Evolutionary conservation across 805 yeast genomes (phyloP).

Genomic region (Suhomyces kilbournensis): DNA sequence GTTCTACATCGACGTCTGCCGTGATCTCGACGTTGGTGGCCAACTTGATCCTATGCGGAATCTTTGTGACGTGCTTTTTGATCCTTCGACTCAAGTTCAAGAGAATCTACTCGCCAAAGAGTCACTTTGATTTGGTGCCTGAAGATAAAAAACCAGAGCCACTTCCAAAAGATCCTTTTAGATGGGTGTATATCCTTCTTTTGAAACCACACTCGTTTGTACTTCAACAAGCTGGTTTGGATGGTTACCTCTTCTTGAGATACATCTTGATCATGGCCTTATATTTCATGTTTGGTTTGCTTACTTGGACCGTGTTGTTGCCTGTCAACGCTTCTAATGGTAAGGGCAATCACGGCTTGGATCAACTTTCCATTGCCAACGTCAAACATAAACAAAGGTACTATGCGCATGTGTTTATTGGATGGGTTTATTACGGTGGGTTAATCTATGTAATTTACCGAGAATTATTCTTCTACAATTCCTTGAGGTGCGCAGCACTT

Average conservation of each 20-base stretch:
- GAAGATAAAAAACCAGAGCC: constrained; percentile 71
- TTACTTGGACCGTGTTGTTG: constrained; percentile 66
- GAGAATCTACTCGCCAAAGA: constrained; percentile 82
- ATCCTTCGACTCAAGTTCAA: constrained; percentile 62
- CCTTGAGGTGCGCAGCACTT: constrained; percentile 72
- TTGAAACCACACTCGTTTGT: constrained; percentile 70
- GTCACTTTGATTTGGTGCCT: constrained; percentile 56
- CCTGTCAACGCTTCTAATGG: constrained; percentile 80
- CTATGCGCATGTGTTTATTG: constrained; percentile 81
- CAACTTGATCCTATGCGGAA: constrained; percentile 64
- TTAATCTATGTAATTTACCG: constrained; percentile 74
- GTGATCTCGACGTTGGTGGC: constrained; percentile 69
- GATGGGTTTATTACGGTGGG: constrained; percentile 75
- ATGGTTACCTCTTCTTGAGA: constrained; percentile 87
- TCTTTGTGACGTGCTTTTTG: constrained; percentile 61
- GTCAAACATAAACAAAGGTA: constrained; percentile 58
- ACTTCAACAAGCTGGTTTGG: constrained; percentile 86
- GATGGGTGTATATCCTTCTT: constrained; percentile 67
- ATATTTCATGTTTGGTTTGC: constrained; percentile 43
- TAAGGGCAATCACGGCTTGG: constrained; percentile 63
- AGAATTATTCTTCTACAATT: constrained; percentile 74
- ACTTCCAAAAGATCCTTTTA: constrained; percentile 61
- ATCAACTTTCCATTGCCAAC: constrained; percentile 75
- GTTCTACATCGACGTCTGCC: constrained; percentile 62
- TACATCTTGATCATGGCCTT: constrained; percentile 59